Base-by-base conservation (phyloP, 371 early-diverging fungal genomes). In the Apophysomyces elegans region DNA sequence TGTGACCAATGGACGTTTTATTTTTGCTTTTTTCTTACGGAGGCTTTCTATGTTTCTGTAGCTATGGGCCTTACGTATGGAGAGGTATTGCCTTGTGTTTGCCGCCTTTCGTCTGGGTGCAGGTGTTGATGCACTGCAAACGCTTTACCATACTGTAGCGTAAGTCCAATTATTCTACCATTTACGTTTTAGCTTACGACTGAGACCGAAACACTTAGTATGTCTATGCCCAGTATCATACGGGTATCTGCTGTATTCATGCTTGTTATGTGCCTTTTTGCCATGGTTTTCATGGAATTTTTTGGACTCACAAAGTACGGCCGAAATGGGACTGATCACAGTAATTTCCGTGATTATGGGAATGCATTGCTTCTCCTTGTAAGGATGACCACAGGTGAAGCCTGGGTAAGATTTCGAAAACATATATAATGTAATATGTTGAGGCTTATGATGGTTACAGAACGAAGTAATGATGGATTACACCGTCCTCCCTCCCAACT, bases 291-390 rank as follows among this genome's bases (percentile, higher is more conserved):
- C 71, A 84, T 85, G 68, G 85, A 87, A 56, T 70, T 85, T 18
- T 87, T 87, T 77, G 87, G 87, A 8, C 63, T 85, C 62, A 87
- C 87, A 37, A 83, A 80, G 13, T 83, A 80, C 36, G 87, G 87
- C 1, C 64, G 69, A 0, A 78, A 83, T 37, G 82, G 84, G 4
- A 66, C 71, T 1, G 61, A 70, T 1, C 72, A 83, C 35, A 69
- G 75, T 39, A 87, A 85, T 54, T 87, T 87, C 44, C 75, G 81
- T 16, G 76, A 82, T 7, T 87, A 85, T 62, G 87, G 81, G 0
- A 87, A 83, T 64, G 83, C 87, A 1, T 73, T 87, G n/a, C 61
- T 84, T 38, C 72, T 82, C 56, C 74, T 87, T 13, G 78, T 87
- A 11, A 76, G 87, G 7, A 80, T 84, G 67, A 85, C 87, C 0